These are phyloP conservation scores for Phytopythium ostracodes DNA, from an alignment of 352 stramenopile genomes.

Conservation along the genomic window DNA sequence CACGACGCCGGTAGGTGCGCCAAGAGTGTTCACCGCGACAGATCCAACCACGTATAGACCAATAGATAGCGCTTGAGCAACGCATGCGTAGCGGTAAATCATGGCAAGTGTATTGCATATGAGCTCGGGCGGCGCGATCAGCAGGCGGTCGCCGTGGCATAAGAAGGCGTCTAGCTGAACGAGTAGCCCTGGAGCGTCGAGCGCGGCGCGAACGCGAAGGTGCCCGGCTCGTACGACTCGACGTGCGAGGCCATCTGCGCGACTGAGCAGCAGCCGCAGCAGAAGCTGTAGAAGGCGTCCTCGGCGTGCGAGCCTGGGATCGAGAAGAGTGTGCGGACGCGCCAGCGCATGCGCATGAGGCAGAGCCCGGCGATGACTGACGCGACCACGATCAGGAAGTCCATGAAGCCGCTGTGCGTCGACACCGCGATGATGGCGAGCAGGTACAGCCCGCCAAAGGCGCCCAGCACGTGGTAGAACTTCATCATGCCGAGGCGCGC, in stretches of 20 bases:
- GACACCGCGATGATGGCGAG: conserved; percentile 33
- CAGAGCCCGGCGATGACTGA: conserved; percentile 33
- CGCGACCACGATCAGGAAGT: conserved; percentile 40
- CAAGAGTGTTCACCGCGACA: not conserved
- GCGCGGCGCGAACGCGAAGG: conserved; percentile 51
- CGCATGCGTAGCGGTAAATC: no score
- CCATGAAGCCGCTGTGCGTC: conserved; percentile 34
- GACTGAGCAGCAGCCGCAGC: conserved; percentile 71
- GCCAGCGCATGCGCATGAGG: conserved; percentile 48
- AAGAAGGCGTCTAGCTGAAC: conserved; percentile 26
- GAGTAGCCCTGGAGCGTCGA: conserved; percentile 66
- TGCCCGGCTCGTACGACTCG: conserved; percentile 69
- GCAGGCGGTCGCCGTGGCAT: no score
- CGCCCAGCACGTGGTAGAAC: conserved; percentile 50
- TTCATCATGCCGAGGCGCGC: conserved; percentile 50
- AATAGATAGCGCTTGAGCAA: not conserved
- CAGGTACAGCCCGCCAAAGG: conserved; percentile 51
- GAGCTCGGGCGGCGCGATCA: no score
- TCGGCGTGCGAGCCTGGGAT: conserved; percentile 58
- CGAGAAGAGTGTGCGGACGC: conserved; percentile 53
- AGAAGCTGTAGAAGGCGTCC: conserved; percentile 42
- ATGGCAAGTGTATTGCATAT: not conserved
- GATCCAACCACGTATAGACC: not conserved
- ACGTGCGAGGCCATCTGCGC: conserved; percentile 80
- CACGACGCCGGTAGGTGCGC: not conserved